Evolutionary conservation across 106 monocot species (phyloP), one percentile per base, ranked within the genome.

Genomic region (Dioscorea alata): DNA sequence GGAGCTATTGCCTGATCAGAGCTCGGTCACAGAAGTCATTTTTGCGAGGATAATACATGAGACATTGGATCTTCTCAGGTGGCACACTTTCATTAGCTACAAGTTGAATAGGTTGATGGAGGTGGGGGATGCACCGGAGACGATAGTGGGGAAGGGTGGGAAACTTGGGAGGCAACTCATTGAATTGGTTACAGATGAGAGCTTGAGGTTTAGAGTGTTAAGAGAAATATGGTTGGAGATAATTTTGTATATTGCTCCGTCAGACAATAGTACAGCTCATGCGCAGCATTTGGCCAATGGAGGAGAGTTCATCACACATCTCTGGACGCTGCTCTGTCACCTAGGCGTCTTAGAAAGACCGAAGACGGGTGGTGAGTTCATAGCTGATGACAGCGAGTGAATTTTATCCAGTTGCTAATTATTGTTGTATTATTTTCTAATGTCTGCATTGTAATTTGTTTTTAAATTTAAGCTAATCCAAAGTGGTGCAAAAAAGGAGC

Each of bases 241-340:
- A 58, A 23, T 66, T 33, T 8, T 74, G 48, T 66, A 58, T 13
- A 16, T 74, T 23, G 74, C 74, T 5, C 74, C 74, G 4, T 67
- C 74, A 8, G 59, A 49, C 2, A 23, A 49, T 33, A 15, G 9
- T 0, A 25, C 8, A 13, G 42, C 25, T 15, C 74, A 74, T 42
- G 34, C 10, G 1, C 23, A 34, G n/a, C 19, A 23, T 6, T 23
- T 67, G 0, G 9, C 48, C 6, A 23, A 24, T 16, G 74, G 74
- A 5, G 74, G 74, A 12, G 74, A 74, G 57, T 67, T 74, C 67
- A 67, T 74, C 18, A 74, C 74, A 0, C 74, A 58, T 60, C 57
- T 74, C 5, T 74, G 74, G 74, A 57, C 74, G 1, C 20, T 74
- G 66, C 67, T 74, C 18, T 42, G 53, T 33, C 54, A 65, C 53